A percentile compares a stretch with the other conserved stretches of the same genome.
These are phyloP conservation scores for Aspergillus carbonarius DNA, from an alignment of 2,329 filamentous ascomycete genomes.

Conservation along the genomic window DNA sequence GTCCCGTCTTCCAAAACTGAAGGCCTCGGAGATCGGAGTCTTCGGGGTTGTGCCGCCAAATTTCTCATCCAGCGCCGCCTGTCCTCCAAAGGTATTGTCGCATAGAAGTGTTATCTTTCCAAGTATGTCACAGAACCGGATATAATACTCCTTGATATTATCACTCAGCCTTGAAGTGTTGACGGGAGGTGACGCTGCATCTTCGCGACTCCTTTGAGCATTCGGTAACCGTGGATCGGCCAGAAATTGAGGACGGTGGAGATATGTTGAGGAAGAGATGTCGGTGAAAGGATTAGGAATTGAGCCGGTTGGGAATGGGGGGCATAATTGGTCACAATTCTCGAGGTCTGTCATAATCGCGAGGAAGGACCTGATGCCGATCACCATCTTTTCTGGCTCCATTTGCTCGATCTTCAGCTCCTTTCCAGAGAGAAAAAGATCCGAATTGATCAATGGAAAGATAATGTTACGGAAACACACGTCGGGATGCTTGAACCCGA, in stretches of 20 bases:
- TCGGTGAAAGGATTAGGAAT: constrained; percentile 39
- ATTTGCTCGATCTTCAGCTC: constrained; percentile 87
- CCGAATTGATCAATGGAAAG: constrained; percentile 92
- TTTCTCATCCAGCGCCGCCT: constrained; percentile 93
- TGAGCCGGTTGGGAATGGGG: constrained; percentile 75
- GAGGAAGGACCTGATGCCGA: constrained; percentile 91
- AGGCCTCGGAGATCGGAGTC: constrained; percentile 91
- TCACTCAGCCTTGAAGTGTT: constrained; percentile 67
- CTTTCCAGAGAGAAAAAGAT: constrained; percentile 73
- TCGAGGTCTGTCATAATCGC: constrained; percentile 92
- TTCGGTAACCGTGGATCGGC: constrained; percentile 34
- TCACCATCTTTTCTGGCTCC: constrained; percentile 95
- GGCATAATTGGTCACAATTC: constrained; percentile 71
- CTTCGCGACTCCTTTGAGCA: constrained; percentile 31
- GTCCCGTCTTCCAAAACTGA: constrained; percentile 83
- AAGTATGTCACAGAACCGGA: constrained; percentile 88
- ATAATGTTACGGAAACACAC: constrained; percentile 89
- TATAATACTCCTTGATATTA: constrained; percentile 78
- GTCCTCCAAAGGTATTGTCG: constrained; percentile 94
- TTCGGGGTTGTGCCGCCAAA: constrained; percentile 85
- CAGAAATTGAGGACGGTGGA: constrained; percentile 39
- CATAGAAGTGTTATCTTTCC: constrained; percentile 96
- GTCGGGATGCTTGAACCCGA: constrained; percentile 90
- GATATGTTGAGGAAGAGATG: constrained; percentile 35
- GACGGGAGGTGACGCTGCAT: constrained; percentile 49